Conservation (phyloP, 2,329 filamentous ascomycete species). For the Pyrenochaeta sp. region DNA sequence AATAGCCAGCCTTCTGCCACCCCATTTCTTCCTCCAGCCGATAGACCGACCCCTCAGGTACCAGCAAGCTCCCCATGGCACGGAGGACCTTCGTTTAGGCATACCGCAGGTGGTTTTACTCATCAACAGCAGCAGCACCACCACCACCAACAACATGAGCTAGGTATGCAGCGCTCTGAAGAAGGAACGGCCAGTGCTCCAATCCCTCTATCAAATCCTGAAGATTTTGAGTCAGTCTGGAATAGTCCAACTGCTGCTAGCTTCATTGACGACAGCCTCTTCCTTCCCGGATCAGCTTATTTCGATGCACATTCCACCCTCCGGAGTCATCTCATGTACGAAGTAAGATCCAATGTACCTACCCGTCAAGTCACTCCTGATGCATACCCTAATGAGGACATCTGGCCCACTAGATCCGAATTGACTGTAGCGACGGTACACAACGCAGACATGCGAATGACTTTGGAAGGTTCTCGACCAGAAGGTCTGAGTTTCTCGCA, state of each 20-base stretch:
- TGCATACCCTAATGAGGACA: background rate
- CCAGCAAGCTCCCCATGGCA: too few relatives aligned
- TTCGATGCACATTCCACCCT: conserved; percentile 25
- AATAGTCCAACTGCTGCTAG: conserved; percentile 6
- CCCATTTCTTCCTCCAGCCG: too few relatives aligned
- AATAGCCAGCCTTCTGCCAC: too few relatives aligned
- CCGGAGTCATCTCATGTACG: conserved; percentile 24
- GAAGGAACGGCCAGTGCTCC: too few relatives aligned
- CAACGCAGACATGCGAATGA: background rate
- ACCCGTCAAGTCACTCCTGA: conserved; percentile 19
- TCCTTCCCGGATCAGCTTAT: conserved; percentile 26
- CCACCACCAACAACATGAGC: too few relatives aligned
- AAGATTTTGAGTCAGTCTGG: background rate
- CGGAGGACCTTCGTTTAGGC: too few relatives aligned
- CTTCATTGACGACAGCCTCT: conserved; percentile 14
- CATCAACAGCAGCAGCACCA: too few relatives aligned
- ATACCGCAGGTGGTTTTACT: too few relatives aligned
- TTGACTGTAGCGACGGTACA: background rate
- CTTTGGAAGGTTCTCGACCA: too few relatives aligned
- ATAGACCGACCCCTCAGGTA: too few relatives aligned
- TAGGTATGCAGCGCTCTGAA: too few relatives aligned
- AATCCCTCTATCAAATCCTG: too few relatives aligned
- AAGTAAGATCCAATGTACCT: conserved; percentile 16
- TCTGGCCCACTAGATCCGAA: background rate
- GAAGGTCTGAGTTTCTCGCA: background rate